Conservation (phyloP, 306 rosid species). For the Dalbergia cultrata region DNA sequence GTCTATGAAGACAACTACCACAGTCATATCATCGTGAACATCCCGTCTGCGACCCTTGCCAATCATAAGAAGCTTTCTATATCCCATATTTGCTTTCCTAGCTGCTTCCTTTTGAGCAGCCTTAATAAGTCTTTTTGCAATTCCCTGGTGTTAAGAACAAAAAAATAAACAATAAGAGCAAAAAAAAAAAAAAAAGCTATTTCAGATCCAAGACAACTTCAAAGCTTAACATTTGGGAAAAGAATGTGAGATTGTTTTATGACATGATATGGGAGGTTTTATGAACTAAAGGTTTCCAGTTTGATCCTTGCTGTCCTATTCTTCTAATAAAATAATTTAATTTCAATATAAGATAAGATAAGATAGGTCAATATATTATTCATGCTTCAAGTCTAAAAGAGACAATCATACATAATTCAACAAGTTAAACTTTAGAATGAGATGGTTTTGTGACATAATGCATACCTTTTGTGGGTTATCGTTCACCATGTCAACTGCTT, state of each 20-base stretch:
- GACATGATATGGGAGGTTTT: too few species aligned
- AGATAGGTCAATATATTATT: too few species aligned
- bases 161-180: background rate
- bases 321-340: too few species aligned
- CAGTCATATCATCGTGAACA: constrained; percentile 74
- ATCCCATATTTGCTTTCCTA: constrained; percentile 51
- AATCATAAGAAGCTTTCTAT: constrained; percentile 56
- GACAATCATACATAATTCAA: too few species aligned
- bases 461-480: constrained; percentile 62
- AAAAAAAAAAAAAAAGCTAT: background rate
- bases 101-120: constrained; percentile 62
- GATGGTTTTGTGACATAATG: too few species aligned
- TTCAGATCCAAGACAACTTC: background rate
- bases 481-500: constrained; percentile 69
- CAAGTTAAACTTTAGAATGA: too few species aligned
- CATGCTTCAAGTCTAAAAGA: too few species aligned
- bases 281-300: too few species aligned
- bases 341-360: too few species aligned
- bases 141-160: constrained; percentile 54
- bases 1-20: constrained; percentile 72
- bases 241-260: too few species aligned
- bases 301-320: too few species aligned
- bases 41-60: constrained; percentile 57
- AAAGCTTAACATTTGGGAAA: too few species aligned
- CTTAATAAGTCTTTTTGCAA: constrained; percentile 66